Base-by-base conservation (phyloP, 2,329 filamentous ascomycete genomes). In the Fusarium sp. region DNA sequence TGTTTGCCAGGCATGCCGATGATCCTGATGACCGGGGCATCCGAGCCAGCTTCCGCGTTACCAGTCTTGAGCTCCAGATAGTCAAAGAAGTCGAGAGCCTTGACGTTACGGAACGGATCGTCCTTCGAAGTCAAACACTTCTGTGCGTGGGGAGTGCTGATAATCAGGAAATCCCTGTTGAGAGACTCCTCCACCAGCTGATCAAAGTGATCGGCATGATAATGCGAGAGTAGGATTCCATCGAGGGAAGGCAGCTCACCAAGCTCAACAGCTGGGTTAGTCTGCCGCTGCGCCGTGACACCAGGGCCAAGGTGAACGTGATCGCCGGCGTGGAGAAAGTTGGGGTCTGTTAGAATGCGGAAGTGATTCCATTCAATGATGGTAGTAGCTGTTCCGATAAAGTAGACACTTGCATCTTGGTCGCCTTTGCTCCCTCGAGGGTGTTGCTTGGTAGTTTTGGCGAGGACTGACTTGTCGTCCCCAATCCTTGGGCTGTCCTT, bases 291-390 rank as follows among this genome's bases (percentile, higher is more conserved):
- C 1, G 84, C 87, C 3, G 85, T 88, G 2, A 92, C 89, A 1
- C 90, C 90, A 0, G 91, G 90, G 0, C 90, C 91, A 1, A 93
- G 86, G 78, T 93, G 90, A 10, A 93, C 90, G 74, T 92, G 89
- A 75, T 92, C 90, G 35, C 90, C 90, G 2, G 87, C 87, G 75
- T 92, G 91, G 0, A 93, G 85, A 80, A 93, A 93, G 80, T 92
- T 92, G 10, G 90, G 89, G 78, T 89, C 88, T 0, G 89, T 90
- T 58, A 90, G 84, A 69, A 90, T 83, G 34, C 87, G 85, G 56
- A 88, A 79, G 50, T 85, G 86, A 69, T 84, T 79, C 86, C 87
- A 90, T 78, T 89, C 85, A 13, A 90, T 80, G 42, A 90, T 82
- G 0, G 87, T 89, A 4, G 89, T 90, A 6, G 89, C 88, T 6